Base-by-base conservation (phyloP, 257 asterid genomes). In the Henckelia pumila region DNA sequence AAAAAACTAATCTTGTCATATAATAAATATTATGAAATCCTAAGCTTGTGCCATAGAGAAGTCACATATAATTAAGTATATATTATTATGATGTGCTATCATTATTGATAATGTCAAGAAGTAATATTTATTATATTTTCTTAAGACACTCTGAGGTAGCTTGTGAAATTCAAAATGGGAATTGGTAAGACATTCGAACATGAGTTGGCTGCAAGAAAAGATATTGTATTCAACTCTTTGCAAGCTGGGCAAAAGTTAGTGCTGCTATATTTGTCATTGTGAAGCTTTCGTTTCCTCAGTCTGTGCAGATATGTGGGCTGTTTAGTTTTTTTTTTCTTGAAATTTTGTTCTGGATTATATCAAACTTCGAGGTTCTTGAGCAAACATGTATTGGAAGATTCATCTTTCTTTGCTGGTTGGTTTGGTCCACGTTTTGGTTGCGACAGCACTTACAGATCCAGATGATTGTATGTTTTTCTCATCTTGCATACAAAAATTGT, bases 371-470 rank as follows among this genome's bases (percentile, higher is more conserved):
- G 59, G 61, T 66, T 66, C 49, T 53, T 56, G 47, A 32, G 61
- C 67, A 22, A 24, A 47, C 73, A 83, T 79, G 92, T 66, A 23
- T 37, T 69, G 64, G 76, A 75, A 77, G 56, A 69, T 75, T 67
- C 71, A 37, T 71, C 70, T 83, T 19, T 61, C 22, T 75, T 60
- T 82, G 66, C 78, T 88, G 59, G 22, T 77, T 72, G 72, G 76
- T 75, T 63, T 71, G 30, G 25, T 79, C 67, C 88, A 80, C 25
- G 53, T 76, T 58, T 57, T 75, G 68, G 70, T 35, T 44, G 32
- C 75, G 61, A 71, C 77, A 49, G 97, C 95, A 32, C 0, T 13
- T 58, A 85, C 96, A 3, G 30, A 88, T 75, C 37, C 71, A 16
- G 33, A 72, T 37, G 91, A 82, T 76, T 56, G 95, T 87, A 77